Conservation (phyloP, 1,284 basidiomycete species). For the Calocybe gambosa region DNA sequence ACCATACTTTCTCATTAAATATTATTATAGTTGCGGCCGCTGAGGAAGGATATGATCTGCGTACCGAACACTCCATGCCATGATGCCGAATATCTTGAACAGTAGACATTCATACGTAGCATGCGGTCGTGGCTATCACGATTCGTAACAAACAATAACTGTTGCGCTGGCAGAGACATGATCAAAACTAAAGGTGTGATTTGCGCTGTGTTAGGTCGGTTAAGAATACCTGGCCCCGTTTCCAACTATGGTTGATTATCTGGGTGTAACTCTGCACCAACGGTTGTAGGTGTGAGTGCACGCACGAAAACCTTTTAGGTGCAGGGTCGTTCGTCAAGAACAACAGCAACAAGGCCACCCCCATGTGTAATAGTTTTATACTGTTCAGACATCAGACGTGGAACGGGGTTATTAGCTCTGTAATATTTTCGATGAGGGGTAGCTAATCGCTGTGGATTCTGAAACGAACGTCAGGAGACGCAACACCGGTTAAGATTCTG, state of each 20-base stretch:
- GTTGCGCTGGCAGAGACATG: constrained; percentile 22
- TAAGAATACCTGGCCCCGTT: too few relatives aligned
- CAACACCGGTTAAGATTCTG: constrained; percentile 17
- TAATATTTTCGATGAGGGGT: constrained; percentile 15
- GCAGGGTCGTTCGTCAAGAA: too few relatives aligned
- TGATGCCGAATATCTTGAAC: constrained; percentile 7
- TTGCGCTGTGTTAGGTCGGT: constrained; percentile 13
- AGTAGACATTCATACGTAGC: too few relatives aligned
- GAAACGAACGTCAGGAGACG: constrained; percentile 18
- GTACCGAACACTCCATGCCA: constrained; percentile 4
- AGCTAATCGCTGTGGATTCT: constrained; percentile 14
- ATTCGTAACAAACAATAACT: constrained; percentile 17
- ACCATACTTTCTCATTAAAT: too few relatives aligned
- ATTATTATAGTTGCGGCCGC: too few relatives aligned
- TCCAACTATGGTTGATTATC: constrained; percentile 11
- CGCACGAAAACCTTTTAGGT: constrained; percentile 9
- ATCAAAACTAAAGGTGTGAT: constrained; percentile 17
- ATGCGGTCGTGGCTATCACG: constrained; percentile 18
- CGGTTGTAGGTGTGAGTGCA: constrained; percentile 23
- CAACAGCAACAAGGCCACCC: too few relatives aligned
- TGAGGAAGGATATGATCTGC: too few relatives aligned
- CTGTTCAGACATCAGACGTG: too few relatives aligned
- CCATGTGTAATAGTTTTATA: too few relatives aligned
- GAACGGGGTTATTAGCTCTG: constrained; percentile 12
- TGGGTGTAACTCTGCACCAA: constrained; percentile 17